Evolutionary conservation across 2,329 filamentous ascomycete genomes (phyloP), one percentile per base, ranked within the genome.

Genomic region (Ascochyta rabiei): DNA sequence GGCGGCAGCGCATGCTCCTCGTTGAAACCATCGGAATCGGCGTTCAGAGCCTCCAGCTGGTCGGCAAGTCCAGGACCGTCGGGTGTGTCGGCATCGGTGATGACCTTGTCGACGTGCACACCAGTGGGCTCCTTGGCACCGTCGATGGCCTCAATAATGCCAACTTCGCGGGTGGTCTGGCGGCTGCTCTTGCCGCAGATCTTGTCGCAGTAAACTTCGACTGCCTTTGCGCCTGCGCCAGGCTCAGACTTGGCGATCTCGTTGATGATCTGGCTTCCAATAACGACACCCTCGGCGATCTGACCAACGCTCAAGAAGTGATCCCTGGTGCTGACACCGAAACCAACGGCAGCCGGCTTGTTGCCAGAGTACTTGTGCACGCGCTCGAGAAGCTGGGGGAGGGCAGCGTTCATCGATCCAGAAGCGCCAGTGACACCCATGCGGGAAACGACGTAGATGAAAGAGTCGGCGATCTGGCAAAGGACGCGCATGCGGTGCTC

Each of bases 361-460:
- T 95, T 89, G 35, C 91, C 91, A 40, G 93, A 96, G 77, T 93
- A 96, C 74, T 89, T 88, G 80, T 96, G 95, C 23, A 99, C 95
- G 34, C 91, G 87, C 53, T 85, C 84, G 53, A 99, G 81, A 33
- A 99, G 84, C 46, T 89, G 87, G 13, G 93, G 91, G 30, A 99
- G 84, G 54, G 89, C 88, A 39, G 87, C 82, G 75, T 91, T 96
- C 69, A 99, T 79, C 23, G 86, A 87, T 30, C 93, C 93, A 0
- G 87, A 88, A 13, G 92, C 95, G 67, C 95, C 95, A 9, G 95
- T 99, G 52, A 98, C 93, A 67, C 95, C 95, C 89, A 96, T 96
- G 67, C 93, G 85, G 23, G 93, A 98, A 51, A 99, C 95, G 58
- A 99, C 93, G 75, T 99, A 99, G 78, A 99, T 96, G 81, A 98